Evolutionary conservation across 139 green algal genomes (phyloP).

Genomic region (Chlamydomonas eustigma): DNA sequence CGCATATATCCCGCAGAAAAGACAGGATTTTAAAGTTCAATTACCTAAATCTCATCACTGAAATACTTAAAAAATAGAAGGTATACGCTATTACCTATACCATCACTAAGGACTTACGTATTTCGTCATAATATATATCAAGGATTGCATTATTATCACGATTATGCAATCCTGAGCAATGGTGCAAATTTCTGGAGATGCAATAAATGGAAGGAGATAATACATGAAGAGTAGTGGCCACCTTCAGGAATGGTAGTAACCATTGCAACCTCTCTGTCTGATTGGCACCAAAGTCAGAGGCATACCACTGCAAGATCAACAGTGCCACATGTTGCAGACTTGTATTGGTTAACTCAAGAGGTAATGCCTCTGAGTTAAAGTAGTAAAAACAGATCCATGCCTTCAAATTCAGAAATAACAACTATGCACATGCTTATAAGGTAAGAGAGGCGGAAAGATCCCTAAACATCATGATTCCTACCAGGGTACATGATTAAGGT

Average conservation of each 20-base stretch:
- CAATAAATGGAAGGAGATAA: too few species aligned
- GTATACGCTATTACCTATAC: too few species aligned
- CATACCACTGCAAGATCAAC: too few species aligned
- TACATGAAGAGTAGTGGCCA: background rate
- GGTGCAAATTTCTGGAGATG: too few species aligned
- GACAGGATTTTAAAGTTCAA: background rate
- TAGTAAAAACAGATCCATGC: background rate
- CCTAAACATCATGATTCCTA: too few species aligned
- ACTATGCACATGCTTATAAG: background rate
- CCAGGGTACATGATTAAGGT: background rate
- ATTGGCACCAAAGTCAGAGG: constrained; percentile 72
- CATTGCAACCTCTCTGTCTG: constrained; percentile 52
- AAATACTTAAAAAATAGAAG: too few species aligned
- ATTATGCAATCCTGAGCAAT: background rate
- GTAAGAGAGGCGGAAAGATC: too few species aligned
- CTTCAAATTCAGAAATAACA: background rate
- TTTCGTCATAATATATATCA: background rate
- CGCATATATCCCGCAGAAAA: too few species aligned
- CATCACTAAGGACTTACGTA: background rate
- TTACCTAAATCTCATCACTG: too few species aligned
- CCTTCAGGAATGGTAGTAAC: constrained; percentile 41
- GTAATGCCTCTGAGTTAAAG: background rate
- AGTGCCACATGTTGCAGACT: too few species aligned
- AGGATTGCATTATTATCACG: background rate
- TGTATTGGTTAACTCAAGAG: background rate